These are phyloP conservation scores for Fraxinus nigra DNA, from an alignment of 305 asterid species.

Conservation along the genomic window DNA sequence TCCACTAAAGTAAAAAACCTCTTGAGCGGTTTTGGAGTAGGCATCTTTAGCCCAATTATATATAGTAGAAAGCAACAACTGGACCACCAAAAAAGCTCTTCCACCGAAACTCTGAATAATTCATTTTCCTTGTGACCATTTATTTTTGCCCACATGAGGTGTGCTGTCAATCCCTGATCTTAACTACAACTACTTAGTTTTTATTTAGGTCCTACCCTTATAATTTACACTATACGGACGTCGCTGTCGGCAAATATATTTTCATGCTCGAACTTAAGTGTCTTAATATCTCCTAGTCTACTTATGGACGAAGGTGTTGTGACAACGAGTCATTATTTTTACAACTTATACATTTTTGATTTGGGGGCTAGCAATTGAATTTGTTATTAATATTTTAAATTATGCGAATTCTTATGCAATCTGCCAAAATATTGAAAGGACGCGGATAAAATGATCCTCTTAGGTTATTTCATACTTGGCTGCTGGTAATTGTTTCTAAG, in stretches of 20 bases:
- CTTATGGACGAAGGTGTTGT: not conserved
- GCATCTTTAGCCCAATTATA: not conserved
- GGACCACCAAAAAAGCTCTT: constrained; percentile 29
- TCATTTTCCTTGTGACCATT: constrained; percentile 14
- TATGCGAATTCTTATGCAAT: not conserved
- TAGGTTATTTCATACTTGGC: not conserved
- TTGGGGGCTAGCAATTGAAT: not conserved
- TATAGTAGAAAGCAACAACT: constrained; percentile 18
- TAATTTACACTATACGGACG: not conserved
- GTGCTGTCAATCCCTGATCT: constrained; percentile 3
- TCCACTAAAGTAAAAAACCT: not conserved
- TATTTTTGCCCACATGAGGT: constrained; percentile 26
- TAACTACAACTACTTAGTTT: not conserved
- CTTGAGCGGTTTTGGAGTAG: not conserved
- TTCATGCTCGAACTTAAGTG: not conserved
- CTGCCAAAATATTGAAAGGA: not conserved
- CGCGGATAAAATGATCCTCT: not conserved
- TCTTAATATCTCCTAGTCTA: not conserved
- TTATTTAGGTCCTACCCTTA: not conserved
- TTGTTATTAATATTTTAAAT: not conserved
- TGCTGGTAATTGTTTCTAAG: not conserved
- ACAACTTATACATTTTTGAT: not conserved
- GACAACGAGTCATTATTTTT: not conserved
- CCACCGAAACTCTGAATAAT: constrained; percentile 13
- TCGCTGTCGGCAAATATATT: not conserved